Evolutionary conservation across 1,284 basidiomycete species (phyloP), one percentile per base, ranked within the genome.

Genomic region (Ustilago lituana): DNA sequence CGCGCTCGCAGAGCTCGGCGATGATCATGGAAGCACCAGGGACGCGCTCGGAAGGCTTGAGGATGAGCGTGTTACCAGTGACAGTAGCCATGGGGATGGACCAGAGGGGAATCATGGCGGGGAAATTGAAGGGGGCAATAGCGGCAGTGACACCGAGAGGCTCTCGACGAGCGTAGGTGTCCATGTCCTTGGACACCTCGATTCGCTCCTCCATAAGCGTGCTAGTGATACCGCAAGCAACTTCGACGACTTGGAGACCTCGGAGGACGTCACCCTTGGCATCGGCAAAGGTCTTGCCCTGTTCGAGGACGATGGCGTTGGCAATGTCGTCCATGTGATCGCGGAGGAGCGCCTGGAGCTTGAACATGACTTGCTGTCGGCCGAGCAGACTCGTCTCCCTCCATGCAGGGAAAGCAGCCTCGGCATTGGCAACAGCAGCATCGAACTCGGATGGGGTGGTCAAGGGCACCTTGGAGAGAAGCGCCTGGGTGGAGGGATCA

Each of bases 1-100:
- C 93, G 61, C 88, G 88, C 82, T 91, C 88, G 79, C 91, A 93
- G 6, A 98, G 87, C 83, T 98, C 94, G 36, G 94, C 93, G 73
- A 98, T 93, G 70, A 98, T 95, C 91, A 96, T 94, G 15, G 93
- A 90, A 9, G 95, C 95, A 61, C 94, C 94, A 19, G 95, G 95
- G 80, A 96, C 94, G 26, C 95, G 89, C 83, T 98, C 95, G 2
- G 93, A 95, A 19, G 95, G 95, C 82, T 98, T 98, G 73, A 98
- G 85, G 66, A 98, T 87, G 41, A 98, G 87, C 0, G 95, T 94
- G 82, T 98, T 98, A 47, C 95, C 94, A 5, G 92, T 92, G n/a
- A 90, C 89, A 23, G 89, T 85, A 14, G 92, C 91, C 72, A 79
- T 78, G 38, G 76, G 75, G 53, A 79, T 74, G 85, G 76, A 64